A percentile compares a stretch with the other conserved stretches of the same genome.
Conservation (phyloP, 306 rosid genomes). For the Vigna hirtella region DNA sequence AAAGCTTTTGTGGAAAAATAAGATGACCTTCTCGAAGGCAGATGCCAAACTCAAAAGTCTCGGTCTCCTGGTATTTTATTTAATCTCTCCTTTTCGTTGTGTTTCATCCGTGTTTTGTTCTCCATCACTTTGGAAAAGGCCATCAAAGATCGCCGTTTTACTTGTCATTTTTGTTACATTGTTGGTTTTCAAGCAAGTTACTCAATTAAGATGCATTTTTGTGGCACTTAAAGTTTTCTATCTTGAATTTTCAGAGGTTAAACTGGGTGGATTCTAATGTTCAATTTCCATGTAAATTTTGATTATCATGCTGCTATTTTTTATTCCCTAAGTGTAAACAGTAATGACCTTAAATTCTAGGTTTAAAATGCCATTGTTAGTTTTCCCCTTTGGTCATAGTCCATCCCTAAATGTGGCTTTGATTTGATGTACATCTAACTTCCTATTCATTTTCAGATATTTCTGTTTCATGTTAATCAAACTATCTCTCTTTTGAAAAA, state of each 20-base stretch:
- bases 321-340: not conserved
- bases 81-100: not conserved
- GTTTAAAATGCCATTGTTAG: not conserved
- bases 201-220: not conserved
- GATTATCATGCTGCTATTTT: not conserved
- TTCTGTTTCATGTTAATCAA: conserved; percentile 29
- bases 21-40: conserved; percentile 78
- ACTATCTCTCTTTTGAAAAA: not conserved
- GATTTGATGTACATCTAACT: not conserved
- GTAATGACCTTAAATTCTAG: not conserved
- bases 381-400: not conserved
- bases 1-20: conserved; percentile 91
- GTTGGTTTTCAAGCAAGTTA: conserved; percentile 6
- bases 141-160: not conserved
- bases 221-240: not conserved
- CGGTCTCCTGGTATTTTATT: conserved; percentile 69
- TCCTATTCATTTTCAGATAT: conserved; percentile 3
- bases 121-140: not conserved
- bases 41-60: conserved; percentile 76
- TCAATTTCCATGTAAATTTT: conserved; percentile 13
- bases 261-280: not conserved
- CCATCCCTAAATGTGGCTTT: not conserved
- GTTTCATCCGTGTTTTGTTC: not conserved
- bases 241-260: not conserved
- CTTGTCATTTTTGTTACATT: not conserved